Evolutionary conservation across 306 rosid genomes (phyloP).

Genomic region (Cucurbita maxima): DNA sequence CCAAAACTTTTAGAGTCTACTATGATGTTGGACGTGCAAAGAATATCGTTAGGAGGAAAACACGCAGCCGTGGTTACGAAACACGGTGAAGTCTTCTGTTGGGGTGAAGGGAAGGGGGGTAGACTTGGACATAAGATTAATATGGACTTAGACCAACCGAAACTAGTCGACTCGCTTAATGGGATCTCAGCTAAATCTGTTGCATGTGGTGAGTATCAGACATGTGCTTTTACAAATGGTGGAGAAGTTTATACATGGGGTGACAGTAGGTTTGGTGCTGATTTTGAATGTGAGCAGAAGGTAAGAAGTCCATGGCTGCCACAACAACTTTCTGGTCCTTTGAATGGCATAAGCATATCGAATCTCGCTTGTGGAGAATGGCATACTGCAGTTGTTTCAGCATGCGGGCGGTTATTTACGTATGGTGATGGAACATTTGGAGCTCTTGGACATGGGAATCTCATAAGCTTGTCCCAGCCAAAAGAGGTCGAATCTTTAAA

Average conservation of each 20-base stretch:
- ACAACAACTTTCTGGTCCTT: slow-evolving; percentile 34
- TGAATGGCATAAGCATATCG: slow-evolving; percentile 38
- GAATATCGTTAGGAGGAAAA: slow-evolving; percentile 59
- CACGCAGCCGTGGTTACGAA: slow-evolving; percentile 70
- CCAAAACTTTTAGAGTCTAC: slow-evolving; percentile 68
- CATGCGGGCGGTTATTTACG: slow-evolving; percentile 51
- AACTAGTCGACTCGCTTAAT: slow-evolving; percentile 47
- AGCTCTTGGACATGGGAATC: slow-evolving; percentile 70
- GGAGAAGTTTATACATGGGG: slow-evolving; percentile 82
- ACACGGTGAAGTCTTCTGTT: slow-evolving; percentile 74
- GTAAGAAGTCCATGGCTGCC: slow-evolving; percentile 54
- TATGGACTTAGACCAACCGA: slow-evolving; percentile 45
- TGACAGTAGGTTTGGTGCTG: slow-evolving; percentile 30
- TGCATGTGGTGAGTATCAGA: slow-evolving; percentile 65
- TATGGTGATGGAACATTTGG: slow-evolving; percentile 90
- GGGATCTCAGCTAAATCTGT: slow-evolving; percentile 36
- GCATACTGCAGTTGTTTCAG: slow-evolving; percentile 64
- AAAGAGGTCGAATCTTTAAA: slow-evolving; percentile 66
- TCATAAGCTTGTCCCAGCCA: slow-evolving; percentile 35
- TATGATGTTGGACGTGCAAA: slow-evolving; percentile 46
- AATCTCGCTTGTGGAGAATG: slow-evolving; percentile 75
- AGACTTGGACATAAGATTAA: slow-evolving; percentile 57
- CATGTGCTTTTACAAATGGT: slow-evolving; percentile 50
- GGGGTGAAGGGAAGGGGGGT: slow-evolving; percentile 74
- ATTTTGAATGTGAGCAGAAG: slow-evolving; percentile 22